These are phyloP conservation scores for Talaromyces trachyspermus DNA, from an alignment of 495 filamentous ascomycete genomes.

Conservation along the genomic window DNA sequence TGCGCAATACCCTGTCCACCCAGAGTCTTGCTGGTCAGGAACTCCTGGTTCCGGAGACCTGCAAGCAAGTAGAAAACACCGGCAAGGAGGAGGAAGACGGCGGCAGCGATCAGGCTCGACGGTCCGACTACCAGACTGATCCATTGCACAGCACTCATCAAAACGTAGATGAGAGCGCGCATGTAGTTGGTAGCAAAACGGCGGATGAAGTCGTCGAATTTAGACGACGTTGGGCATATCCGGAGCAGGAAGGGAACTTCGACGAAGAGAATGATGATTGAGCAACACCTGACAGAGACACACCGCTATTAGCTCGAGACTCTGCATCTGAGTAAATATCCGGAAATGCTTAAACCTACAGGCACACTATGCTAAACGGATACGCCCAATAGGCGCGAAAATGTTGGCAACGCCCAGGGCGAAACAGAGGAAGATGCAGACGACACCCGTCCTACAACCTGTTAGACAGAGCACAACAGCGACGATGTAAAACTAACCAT, in stretches of 20 bases:
- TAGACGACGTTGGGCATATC: constrained; percentile 90
- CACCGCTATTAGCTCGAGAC: too few relatives aligned
- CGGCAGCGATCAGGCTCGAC: constrained; percentile 77
- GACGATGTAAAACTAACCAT: constrained; percentile 64
- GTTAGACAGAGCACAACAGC: constrained; percentile 12
- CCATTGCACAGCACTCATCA: constrained; percentile 79
- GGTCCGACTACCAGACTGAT: constrained; percentile 53
- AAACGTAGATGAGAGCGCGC: constrained; percentile 82
- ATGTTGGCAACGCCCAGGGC: constrained; percentile 92
- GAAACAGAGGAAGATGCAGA: constrained; percentile 92
- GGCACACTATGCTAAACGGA: constrained; percentile 77
- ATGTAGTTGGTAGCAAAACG: constrained; percentile 92
- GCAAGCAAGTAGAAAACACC: constrained; percentile 77
- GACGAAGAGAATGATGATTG: constrained; percentile 88
- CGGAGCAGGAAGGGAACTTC: constrained; percentile 93
- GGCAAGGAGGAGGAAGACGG: constrained; percentile 70
- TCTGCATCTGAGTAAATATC: constrained; percentile 3
- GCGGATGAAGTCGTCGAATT: constrained; percentile 87
- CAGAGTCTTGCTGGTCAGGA: constrained; percentile 93
- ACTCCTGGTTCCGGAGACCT: constrained; percentile 83
- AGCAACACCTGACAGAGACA: constrained; percentile 73
- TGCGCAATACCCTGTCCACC: constrained; percentile 91
- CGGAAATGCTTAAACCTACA: constrained; percentile 76
- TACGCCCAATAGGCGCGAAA: constrained; percentile 57
- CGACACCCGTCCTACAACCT: constrained; percentile 72